Base-by-base conservation (phyloP, 805 yeast species). In the Lachancea fermentati region DNA sequence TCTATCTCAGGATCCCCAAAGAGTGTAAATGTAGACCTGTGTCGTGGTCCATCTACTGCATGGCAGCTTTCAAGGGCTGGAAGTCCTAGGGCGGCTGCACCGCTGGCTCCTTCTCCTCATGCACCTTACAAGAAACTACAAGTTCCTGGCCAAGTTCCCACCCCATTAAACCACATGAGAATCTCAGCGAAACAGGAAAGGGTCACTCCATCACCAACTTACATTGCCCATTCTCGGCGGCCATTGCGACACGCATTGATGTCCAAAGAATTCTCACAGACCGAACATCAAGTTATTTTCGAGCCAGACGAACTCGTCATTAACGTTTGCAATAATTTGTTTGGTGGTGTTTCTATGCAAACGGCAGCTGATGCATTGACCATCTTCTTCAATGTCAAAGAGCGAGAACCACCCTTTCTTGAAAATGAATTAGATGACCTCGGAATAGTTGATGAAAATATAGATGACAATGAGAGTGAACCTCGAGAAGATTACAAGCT, bases 301-400 rank as follows among this genome's bases (percentile, higher is more conserved):
- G 50, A 49, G 24, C 62, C 65, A 3, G 63, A 60, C 37, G 58
- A 57, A 42, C 40, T 51, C 16, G 47, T 57, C 2, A 42, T 47
- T 14, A 52, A 49, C 34, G 48, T 60, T 22, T 56, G 55, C 40
- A 46, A 34, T 14, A 51, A 43, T 18, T 32, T 60, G 19, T 60
- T 49, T 39, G 60, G 60, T 2, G 44, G 52, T 6, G 30, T 52
- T 28, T 53, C 55, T 7, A 37, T 49, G 22, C 62, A 57, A 40
- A 36, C 41, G 18, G 47, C 58, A 3, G 39, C 53, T 5, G 56
- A 58, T 24, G 52, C 65, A 2, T 33, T 60, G 32, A 34, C 51
- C 2, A 44, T 60, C 5, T 57, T 56, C 39, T 50, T 37, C 14
- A 13, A 34, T n/a, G 14, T 34, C 11, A 17, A 13, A 3, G 38